These are phyloP conservation scores for Veloporphyrellus conicus DNA, from an alignment of 1,284 basidiomycete genomes.

Conservation along the genomic window DNA sequence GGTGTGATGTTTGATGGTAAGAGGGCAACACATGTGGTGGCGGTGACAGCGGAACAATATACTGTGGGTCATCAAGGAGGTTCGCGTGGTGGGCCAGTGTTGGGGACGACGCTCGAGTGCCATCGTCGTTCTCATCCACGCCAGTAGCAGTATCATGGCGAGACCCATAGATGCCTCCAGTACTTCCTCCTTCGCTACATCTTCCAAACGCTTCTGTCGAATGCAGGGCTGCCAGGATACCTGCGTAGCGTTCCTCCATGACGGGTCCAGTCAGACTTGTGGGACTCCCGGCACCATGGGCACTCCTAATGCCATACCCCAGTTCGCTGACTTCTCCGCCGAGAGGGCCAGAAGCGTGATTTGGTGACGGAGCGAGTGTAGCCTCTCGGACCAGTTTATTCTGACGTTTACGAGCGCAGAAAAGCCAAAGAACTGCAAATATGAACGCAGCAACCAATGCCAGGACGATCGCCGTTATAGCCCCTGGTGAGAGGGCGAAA, in stretches of 20 bases:
- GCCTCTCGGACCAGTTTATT: conserved; percentile 22
- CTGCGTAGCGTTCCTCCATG: conserved; percentile 30
- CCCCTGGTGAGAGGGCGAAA: conserved; percentile 22
- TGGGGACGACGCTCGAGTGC: conserved; percentile 23
- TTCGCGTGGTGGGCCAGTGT: conserved; percentile 21
- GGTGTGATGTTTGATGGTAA: conserved; percentile 11
- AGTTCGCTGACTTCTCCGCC: conserved; percentile 24
- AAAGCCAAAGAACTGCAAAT: conserved; percentile 31
- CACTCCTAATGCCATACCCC: conserved; percentile 1
- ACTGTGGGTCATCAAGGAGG: conserved; percentile 13
- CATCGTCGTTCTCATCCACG: conserved; percentile 7
- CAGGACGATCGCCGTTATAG: conserved; percentile 23
- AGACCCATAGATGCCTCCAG: conserved; percentile 29
- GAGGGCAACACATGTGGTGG: conserved; percentile 17
- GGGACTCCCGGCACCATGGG: neutral
- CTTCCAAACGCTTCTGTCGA: conserved; percentile 12
- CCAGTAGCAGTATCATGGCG: conserved; percentile 12
- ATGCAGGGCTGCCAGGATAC: conserved; percentile 26
- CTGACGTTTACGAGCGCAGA: conserved; percentile 31
- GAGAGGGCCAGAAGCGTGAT: conserved; percentile 17
- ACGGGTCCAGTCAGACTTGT: neutral
- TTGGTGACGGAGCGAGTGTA: conserved; percentile 5
- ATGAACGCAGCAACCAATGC: conserved; percentile 26
- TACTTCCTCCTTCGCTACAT: conserved; percentile 24
- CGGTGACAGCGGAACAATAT: conserved; percentile 23